Conservation (phyloP, 345 rosid species). For the Geranium rotundifolium region DNA sequence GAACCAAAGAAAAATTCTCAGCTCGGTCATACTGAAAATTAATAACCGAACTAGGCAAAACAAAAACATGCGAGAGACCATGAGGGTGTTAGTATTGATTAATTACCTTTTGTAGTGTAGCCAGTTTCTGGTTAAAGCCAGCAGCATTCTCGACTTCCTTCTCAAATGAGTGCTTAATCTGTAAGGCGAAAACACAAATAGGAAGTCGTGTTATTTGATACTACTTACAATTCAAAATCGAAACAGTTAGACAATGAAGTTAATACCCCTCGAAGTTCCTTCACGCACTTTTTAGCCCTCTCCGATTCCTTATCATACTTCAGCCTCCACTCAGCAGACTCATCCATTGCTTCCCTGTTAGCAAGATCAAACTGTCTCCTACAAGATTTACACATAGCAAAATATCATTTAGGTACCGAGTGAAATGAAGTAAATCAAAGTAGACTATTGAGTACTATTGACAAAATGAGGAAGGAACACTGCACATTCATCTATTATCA, state of each 20-base stretch:
- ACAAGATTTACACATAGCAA: conserved; percentile 10
- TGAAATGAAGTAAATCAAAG: not conserved
- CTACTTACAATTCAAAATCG: not conserved
- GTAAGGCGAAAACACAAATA: conserved; percentile 9
- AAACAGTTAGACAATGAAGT: not conserved
- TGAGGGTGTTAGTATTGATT: not conserved
- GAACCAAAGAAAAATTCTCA: too few relatives aligned
- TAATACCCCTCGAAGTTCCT: conserved; percentile 44
- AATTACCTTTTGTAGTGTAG: conserved; percentile 45
- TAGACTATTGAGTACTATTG: not conserved
- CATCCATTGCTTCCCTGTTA: conserved; percentile 87
- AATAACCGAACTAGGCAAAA: too few relatives aligned
- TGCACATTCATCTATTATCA: too few relatives aligned
- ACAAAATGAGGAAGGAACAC: not conserved
- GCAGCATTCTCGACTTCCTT: conserved; percentile 24
- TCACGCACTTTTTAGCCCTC: conserved; percentile 49
- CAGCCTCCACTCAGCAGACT: conserved; percentile 88
- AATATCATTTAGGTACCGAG: not conserved
- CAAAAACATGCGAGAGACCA: not conserved
- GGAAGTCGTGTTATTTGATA: not conserved
- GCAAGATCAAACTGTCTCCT: conserved; percentile 91
- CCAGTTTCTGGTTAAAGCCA: conserved; percentile 25
- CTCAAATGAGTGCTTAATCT: conserved; percentile 38
- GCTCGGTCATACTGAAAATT: too few relatives aligned
- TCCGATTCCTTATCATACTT: conserved; percentile 56